Base-by-base conservation (phyloP, 169 alveolate genomes). In the Plasmodium coatneyi region DNA sequence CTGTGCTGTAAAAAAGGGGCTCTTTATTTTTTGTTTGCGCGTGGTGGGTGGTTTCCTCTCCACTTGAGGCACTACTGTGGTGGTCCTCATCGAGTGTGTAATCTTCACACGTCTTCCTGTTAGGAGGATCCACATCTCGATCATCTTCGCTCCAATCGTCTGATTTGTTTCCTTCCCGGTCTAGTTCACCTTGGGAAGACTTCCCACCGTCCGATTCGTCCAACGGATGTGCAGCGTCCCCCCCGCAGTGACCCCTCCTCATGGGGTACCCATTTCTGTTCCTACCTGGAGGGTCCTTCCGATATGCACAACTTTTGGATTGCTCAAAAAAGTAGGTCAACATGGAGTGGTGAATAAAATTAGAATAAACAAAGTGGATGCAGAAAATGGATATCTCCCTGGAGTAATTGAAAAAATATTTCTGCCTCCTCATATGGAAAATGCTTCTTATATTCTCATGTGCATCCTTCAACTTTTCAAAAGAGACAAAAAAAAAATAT, bases 321-420 rank as follows among this genome's bases (percentile, higher is more conserved):
- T 86, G 86, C 43, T 86, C 56, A 19, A 86, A 60, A 22, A 86
- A 16, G 39, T 76, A 52, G 4, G 86, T 86, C n/a, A 86, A 86
- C n/a, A 86, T 74, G 2, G 28, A 5, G 71, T 86, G 93, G 66
- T 86, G 93, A 52, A 86, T 54, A 74, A 74, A 86, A 74, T 74
- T 86, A 2, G 87, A 52, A 34, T 86, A 86, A 22, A 76, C 66
- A 86, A 22, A 86, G 16, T 86, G 93, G 41, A 86, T 86, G 80
- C 79, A 76, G 54, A 34, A 86, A 9, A 86, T 22, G 43, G 78
- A 16, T 1, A 74, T 32, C 12, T 86, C 76, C 60, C 32, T 54
- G 1, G 93, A 86, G 43, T 86, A 70, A 74, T 49, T 74, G 30
- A 86, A 78, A 56, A 86, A 76, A 54, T 86, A 86, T 30, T 86